Evolutionary conservation across 2,329 filamentous ascomycete genomes (phyloP), one percentile per base, ranked within the genome.

Genomic region (Neopestalotiopsis sp.): DNA sequence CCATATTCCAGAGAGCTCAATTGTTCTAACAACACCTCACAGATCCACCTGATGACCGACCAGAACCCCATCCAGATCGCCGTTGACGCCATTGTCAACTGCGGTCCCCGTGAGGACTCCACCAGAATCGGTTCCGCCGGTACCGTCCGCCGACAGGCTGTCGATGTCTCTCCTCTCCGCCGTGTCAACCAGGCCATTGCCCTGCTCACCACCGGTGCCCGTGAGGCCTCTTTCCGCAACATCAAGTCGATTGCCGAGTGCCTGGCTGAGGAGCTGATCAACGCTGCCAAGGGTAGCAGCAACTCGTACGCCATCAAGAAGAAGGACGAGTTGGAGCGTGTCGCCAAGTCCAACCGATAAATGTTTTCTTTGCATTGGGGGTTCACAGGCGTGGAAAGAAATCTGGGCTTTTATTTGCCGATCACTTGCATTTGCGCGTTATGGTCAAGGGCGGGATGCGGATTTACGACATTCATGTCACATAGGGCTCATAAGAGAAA

Each of bases 271-370:
- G 96, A 99, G 92, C 91, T 99, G 85, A 98, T 99, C 92, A 99
- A 99, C 91, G 97, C 97, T 84, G 97, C 97, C 86, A 99, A 99
- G 94, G 96, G 96, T 83, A 97, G 93, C 92, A 97, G 93, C 89
- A 99, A 99, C 94, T 98, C 95, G 78, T 99, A 98, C 86, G 96
- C 97, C 82, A 99, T 99, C 92, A 99, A 99, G 94, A 99, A 99
- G 94, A 99, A 99, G 95, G 96, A 99, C 86, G 97, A 99, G 93
- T 88, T 99, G 89, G 96, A 99, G 93, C 96, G 96, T 96, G 96
- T 99, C 81, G 96, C 96, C 88, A 99, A 99, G 94, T 94, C 91
- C 91, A 99, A 99, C 92, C 94, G 96, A 92, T 99, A 98, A 95
- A 95, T 67, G 49, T 76, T 74, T 78, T 78, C 77, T 75, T 76